Conservation (phyloP, 139 green algal species). For the Coelastrella sp. region DNA sequence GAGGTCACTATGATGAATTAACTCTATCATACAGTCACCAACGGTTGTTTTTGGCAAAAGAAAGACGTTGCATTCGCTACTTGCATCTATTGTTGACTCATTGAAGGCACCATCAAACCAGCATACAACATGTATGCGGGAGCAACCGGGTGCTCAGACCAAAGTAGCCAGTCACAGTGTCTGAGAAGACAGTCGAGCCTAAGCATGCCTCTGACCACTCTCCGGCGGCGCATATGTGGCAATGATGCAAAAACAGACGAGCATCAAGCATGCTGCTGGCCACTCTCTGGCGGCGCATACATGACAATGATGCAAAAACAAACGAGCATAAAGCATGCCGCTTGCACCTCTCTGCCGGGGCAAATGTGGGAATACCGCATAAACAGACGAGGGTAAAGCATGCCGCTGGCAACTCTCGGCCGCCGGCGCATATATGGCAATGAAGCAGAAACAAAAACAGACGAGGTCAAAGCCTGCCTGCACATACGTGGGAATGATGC, state of each 20-base stretch:
- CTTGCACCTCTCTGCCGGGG: no score
- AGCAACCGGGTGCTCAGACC: not conserved
- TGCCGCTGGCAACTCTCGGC: no score
- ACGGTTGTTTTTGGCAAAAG: not conserved
- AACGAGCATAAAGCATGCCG: no score
- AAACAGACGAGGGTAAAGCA: no score
- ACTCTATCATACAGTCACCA: not conserved
- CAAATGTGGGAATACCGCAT: no score
- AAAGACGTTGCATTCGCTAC: not conserved
- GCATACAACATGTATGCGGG: not conserved
- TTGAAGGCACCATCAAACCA: not conserved
- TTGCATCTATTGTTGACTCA: not conserved
- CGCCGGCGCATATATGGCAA: no score
- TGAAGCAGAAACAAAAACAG: no score
- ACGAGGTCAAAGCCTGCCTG: no score
- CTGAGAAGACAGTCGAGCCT: not conserved
- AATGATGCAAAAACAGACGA: no score
- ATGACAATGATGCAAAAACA: no score
- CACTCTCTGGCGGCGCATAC: no score
- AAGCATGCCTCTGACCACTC: not conserved
- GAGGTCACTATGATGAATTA: not conserved
- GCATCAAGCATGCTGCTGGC: no score
- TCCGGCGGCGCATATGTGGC: not conserved
- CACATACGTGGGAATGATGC: not conserved
- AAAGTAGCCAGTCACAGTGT: not conserved